Percentiles rank a stretch among this genome's conserved stretches.
Conservation (phyloP, 179 eudicot genomes). For the Nepenthes alata region DNA sequence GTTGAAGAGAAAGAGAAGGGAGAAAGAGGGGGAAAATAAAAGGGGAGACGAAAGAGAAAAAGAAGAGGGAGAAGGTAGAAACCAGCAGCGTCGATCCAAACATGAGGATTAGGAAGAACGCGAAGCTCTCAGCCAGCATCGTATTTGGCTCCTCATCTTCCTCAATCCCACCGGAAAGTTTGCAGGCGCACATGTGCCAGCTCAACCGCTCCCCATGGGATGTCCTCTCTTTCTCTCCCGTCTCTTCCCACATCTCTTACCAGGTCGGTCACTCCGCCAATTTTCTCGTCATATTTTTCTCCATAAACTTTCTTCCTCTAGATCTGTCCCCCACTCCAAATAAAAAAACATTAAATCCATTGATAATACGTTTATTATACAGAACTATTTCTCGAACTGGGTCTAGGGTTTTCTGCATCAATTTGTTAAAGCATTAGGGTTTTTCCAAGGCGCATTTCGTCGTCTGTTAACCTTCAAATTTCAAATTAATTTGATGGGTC, state of each 20-base stretch:
- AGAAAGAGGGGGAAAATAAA: background rate
- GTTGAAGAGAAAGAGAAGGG: too few relatives aligned
- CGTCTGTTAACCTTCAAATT: constrained; percentile 8
- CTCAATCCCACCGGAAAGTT: constrained; percentile 11
- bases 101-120: constrained; percentile 35
- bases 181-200: constrained; percentile 32
- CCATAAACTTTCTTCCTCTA: constrained; percentile 1
- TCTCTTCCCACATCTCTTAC: constrained; percentile 5
- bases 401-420: constrained; percentile 13
- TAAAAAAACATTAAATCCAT: too few relatives aligned
- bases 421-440: constrained; percentile 23
- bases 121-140: constrained; percentile 9
- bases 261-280: constrained; percentile 12
- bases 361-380: too few relatives aligned
- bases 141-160: constrained; percentile 4
- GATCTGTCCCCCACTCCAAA: background rate
- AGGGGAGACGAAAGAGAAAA: background rate
- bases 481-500: constrained; percentile 9
- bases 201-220: constrained; percentile 76
- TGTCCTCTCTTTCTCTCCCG: constrained; percentile 21
- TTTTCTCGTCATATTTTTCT: background rate
- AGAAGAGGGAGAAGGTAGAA: constrained; percentile 1
- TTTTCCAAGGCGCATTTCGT: constrained; percentile 6
- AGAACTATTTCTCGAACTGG: background rate
- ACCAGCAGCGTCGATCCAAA: background rate